Percentiles rank a stretch among this genome's conserved stretches.
Conservation (phyloP, 1,139 yeast species). For the Nakaseomyces delphensis region DNA sequence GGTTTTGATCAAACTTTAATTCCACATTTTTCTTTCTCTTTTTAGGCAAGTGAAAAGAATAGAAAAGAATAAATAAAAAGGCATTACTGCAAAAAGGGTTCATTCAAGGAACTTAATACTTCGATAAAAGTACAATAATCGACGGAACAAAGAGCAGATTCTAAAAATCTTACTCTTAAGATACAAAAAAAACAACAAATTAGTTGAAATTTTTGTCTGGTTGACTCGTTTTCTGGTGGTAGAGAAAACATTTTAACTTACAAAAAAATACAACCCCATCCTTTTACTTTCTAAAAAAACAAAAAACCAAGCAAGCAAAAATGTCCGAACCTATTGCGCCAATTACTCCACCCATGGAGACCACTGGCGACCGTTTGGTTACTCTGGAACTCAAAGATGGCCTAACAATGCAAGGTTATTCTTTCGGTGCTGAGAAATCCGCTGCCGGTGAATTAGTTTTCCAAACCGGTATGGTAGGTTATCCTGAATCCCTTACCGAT, state of each 20-base stretch:
- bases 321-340: slow-evolving; percentile 50
- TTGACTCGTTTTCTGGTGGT: slow-evolving; percentile 5
- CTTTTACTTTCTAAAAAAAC: background rate
- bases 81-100: too few species aligned
- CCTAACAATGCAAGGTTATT: slow-evolving; percentile 83
- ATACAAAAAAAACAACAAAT: background rate
- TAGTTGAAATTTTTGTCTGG: background rate
- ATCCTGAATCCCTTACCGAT: slow-evolving; percentile 96
- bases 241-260: background rate
- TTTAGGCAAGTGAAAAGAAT: slow-evolving; percentile 5
- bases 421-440: slow-evolving; percentile 84
- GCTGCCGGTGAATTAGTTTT: slow-evolving; percentile 97
- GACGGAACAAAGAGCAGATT: too few species aligned
- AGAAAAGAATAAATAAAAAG: background rate
- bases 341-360: slow-evolving; percentile 79
- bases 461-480: slow-evolving; percentile 99
- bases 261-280: background rate
- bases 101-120: too few species aligned
- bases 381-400: slow-evolving; percentile 92
- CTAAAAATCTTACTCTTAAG: background rate
- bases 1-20: background rate
- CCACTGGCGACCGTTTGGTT: slow-evolving; percentile 73
- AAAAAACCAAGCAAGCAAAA: background rate
- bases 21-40: background rate
- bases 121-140: background rate